phyloP scores from a whole-genome alignment of 202 grass and related monocot species.

The Zoysia matrella region DNA sequence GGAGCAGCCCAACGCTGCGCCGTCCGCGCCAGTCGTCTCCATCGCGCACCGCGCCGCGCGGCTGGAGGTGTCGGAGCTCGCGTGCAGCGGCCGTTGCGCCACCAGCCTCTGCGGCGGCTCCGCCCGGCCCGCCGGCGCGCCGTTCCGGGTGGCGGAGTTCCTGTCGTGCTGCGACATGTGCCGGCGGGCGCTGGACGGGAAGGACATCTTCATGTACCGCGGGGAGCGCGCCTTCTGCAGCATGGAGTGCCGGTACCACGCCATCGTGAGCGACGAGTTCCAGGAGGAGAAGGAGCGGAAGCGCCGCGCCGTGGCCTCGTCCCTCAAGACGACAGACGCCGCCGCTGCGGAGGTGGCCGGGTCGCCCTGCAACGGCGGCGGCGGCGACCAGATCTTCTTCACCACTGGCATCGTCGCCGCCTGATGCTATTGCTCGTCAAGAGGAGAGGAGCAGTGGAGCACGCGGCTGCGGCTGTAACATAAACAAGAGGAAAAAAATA shows the following conservation, averaged over 20 bases:
- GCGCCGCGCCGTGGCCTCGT: conserved; percentile 28
- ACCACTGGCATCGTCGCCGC: conserved; percentile 69
- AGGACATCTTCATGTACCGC: conserved; percentile 94
- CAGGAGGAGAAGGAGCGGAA: conserved; percentile 63
- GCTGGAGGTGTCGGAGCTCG: conserved; percentile 68
- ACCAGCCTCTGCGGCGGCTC: conserved; percentile 49
- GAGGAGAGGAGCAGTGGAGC: too few relatives aligned
- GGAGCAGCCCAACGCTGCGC: not conserved
- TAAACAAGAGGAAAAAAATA: conserved; percentile 15
- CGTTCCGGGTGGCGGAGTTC: conserved; percentile 67
- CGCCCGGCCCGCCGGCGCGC: not conserved
- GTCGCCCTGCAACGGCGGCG: conserved; percentile 59
- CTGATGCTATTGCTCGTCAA: conserved; percentile 14
- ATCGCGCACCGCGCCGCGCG: conserved; percentile 44
- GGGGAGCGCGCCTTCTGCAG: conserved; percentile 97
- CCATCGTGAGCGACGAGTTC: conserved; percentile 80
- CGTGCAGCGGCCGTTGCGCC: conserved; percentile 61
- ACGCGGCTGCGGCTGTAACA: not conserved
- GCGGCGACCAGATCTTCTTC: conserved; percentile 76
- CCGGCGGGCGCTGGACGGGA: conserved; percentile 71
- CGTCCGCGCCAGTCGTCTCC: conserved; percentile 46
- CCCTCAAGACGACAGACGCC: conserved; percentile 2
- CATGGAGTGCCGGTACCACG: conserved; percentile 81
- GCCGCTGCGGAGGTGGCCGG: conserved; percentile 47
- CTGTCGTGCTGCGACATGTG: conserved; percentile 69